Base-by-base conservation (phyloP, 108 stramenopile genomes). In the Hondaea fermentalgiana region DNA sequence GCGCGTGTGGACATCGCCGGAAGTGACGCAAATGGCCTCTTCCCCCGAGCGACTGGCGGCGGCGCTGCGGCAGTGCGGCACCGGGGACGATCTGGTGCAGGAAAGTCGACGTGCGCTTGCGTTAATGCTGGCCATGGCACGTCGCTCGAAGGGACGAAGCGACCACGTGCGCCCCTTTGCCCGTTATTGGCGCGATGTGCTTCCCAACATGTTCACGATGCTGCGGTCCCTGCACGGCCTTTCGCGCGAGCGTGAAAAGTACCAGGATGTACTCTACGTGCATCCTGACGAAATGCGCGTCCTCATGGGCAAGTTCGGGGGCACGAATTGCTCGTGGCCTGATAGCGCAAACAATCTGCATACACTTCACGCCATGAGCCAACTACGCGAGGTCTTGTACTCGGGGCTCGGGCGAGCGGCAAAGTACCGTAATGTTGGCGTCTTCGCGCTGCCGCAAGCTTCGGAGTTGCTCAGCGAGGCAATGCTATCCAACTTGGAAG, bases 281-380 rank as follows among this genome's bases (percentile, higher is more conserved):
- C 76, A 83, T 53, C 76, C 76, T 23, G 76, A 83, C 12, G 76
- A 83, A 53, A 53, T 83, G 76, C 76, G 76, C 17, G 45, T 47
- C 10, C 45, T 83, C 49, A 53, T 83, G 49, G 76, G 76, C 45
- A 83, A 83, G 76, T 47, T 83, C 51, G 76, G 76, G 12, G 76
- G 76, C 10, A 47, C 51, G n/a, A 69, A 69, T 17, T 42, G 35
- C 25, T 8, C 64, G 6, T 83, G 76, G 76, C 49, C 51, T 12
- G 76, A 83, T 45, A 83, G 51, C 51, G 76, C 76, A 6, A 53
- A 47, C 76, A 83, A 83, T 53, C 12, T 83, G 49, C 28, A 55
- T 35, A 23, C 28, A 1, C 23, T 83, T 16, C 76, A 83, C 51
- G 49, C 51, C 45, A n/a, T 53, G 51, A 83, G 51, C 51, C 45